Evolutionary conservation across 2,329 filamentous ascomycete species (phyloP).

Genomic region (Calycina marina): DNA sequence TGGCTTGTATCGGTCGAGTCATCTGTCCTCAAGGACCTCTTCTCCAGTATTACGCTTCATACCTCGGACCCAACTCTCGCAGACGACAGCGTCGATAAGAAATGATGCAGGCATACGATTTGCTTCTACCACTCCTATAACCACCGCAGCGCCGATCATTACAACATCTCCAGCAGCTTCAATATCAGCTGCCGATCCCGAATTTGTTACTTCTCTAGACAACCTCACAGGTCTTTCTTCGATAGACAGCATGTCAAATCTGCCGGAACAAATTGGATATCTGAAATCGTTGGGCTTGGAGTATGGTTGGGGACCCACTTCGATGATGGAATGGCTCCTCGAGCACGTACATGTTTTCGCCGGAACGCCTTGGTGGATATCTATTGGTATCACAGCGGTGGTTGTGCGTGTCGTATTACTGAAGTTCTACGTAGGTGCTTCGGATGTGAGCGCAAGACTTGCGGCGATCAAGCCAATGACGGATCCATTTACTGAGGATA

Average conservation of each 20-base stretch:
- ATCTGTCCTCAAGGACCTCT: conserved; percentile 6
- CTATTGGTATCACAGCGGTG: conserved; percentile 52
- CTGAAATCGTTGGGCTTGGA: conserved; percentile 72
- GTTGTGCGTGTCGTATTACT: conserved; percentile 50
- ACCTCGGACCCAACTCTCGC: too few species aligned
- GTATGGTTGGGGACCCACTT: conserved; percentile 70
- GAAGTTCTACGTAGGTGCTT: conserved; percentile 46
- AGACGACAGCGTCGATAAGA: conserved; percentile 12
- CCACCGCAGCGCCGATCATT: conserved; percentile 4
- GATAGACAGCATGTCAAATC: conserved; percentile 7
- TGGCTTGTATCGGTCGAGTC: conserved; percentile 5
- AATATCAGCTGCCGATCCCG: conserved; percentile 1
- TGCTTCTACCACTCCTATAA: conserved; percentile 16
- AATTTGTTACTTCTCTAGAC: conserved; percentile 11
- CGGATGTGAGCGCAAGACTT: conserved; percentile 48
- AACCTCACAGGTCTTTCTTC: conserved; percentile 10
- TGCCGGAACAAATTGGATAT: conserved; percentile 60
- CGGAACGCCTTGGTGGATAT: conserved; percentile 70
- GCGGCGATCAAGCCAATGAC: conserved; percentile 42
- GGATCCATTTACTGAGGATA: conserved; percentile 39
- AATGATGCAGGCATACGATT: conserved; percentile 16
- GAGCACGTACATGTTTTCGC: conserved; percentile 69
- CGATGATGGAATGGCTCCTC: conserved; percentile 57
- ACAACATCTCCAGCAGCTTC: neutral
- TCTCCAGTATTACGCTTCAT: too few species aligned